Evolutionary conservation across 2,329 filamentous ascomycete species (phyloP).

Genomic region (Penicillium sp.): DNA sequence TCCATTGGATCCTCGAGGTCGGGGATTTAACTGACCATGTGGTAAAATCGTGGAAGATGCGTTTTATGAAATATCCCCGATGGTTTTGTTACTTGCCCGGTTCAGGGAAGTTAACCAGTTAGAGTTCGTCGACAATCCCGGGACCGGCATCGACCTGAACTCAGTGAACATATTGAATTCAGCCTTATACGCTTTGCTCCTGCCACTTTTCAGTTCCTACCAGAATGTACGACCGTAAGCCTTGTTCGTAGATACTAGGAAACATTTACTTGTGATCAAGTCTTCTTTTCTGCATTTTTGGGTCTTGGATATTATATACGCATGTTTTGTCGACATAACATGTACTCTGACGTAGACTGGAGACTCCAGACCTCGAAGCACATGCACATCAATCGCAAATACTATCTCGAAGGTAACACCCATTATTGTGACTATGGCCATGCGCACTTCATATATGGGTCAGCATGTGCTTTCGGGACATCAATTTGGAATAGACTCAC

Average conservation of each 20-base stretch:
- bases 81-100: background rate
- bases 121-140: background rate
- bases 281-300: background rate
- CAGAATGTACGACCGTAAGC: background rate
- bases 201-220: background rate
- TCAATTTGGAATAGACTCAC: background rate
- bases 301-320: background rate
- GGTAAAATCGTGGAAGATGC: background rate
- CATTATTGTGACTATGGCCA: background rate
- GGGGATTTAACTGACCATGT: conserved; percentile 6
- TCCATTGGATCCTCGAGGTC: background rate
- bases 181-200: background rate
- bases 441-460: background rate
- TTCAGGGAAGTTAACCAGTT: conserved; percentile 7
- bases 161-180: background rate
- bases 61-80: conserved; percentile 1
- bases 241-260: background rate
- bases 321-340: no score
- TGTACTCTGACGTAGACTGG: background rate
- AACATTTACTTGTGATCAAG: background rate
- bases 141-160: background rate
- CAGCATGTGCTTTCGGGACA: background rate
- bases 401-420: background rate
- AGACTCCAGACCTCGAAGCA: background rate
- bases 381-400: background rate